Conservation (phyloP, 805 yeast genomes). For the Brettanomyces bruxellensis region DNA sequence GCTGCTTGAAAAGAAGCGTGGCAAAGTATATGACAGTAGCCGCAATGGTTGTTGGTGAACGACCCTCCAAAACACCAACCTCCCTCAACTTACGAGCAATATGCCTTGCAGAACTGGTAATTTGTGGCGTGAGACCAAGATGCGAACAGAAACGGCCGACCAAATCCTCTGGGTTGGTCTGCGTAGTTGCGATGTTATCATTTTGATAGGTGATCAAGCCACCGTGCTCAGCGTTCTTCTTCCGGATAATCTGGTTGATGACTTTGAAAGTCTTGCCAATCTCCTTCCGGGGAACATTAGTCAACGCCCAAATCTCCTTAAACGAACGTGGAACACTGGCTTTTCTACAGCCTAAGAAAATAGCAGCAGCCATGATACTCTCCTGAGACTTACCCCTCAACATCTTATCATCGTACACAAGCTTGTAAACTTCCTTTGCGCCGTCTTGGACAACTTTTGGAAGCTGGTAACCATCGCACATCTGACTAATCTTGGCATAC, state of each 20-base stretch:
- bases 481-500: slow-evolving; percentile 81
- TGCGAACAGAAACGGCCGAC: slow-evolving; percentile 95
- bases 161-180: slow-evolving; percentile 87
- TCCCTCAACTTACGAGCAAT: slow-evolving; percentile 86
- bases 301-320: slow-evolving; percentile 91
- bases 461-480: slow-evolving; percentile 93
- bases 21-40: slow-evolving; percentile 97
- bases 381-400: slow-evolving; percentile 89
- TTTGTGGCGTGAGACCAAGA: slow-evolving; percentile 74
- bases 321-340: slow-evolving; percentile 92
- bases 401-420: slow-evolving; percentile 79
- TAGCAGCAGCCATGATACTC: slow-evolving; percentile 93
- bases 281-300: slow-evolving; percentile 89
- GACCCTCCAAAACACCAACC: slow-evolving; percentile 89
- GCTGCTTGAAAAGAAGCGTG: slow-evolving; percentile 75
- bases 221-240: slow-evolving; percentile 40
- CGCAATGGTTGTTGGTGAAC: slow-evolving; percentile 95
- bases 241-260: slow-evolving; percentile 52
- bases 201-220: slow-evolving; percentile 35
- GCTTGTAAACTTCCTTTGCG: slow-evolving; percentile 90
- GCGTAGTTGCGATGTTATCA: slow-evolving; percentile 58
- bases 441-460: slow-evolving; percentile 96
- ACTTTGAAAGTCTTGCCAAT: slow-evolving; percentile 86
- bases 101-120: slow-evolving; percentile 86
- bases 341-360: slow-evolving; percentile 87